phyloP scores from a whole-genome alignment of 257 asterid genomes.

The Euphrasia confusa region DNA sequence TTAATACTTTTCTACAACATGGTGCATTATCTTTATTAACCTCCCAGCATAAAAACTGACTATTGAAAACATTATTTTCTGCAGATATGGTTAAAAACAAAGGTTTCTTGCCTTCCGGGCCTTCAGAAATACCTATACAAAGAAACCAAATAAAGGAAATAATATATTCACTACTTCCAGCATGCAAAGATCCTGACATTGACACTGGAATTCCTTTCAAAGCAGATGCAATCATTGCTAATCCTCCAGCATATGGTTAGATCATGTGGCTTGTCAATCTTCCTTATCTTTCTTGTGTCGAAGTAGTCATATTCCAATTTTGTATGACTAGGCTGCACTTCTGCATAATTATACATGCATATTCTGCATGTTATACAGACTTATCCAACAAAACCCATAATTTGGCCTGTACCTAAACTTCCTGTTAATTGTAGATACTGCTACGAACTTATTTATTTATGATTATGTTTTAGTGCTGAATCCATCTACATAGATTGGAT shows the following conservation, averaged over 20 bases:
- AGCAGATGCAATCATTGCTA: slow-evolving; percentile 93
- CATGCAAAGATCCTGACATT: slow-evolving; percentile 81
- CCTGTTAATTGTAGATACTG: too few species aligned
- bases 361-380: neutral
- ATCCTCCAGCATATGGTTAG: slow-evolving; percentile 91
- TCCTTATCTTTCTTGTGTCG: slow-evolving; percentile 5
- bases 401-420: neutral
- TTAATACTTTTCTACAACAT: slow-evolving; percentile 1
- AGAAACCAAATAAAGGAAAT: slow-evolving; percentile 85
- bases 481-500: too few species aligned
- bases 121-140: slow-evolving; percentile 86
- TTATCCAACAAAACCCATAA: neutral
- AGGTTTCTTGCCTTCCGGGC: slow-evolving; percentile 98
- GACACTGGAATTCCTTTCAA: slow-evolving; percentile 81
- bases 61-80: slow-evolving; percentile 22
- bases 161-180: slow-evolving; percentile 74
- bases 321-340: slow-evolving; percentile 7
- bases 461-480: too few species aligned
- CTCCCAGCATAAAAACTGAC: neutral
- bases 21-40: neutral
- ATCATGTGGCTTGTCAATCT: slow-evolving; percentile 14
- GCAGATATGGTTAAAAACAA: slow-evolving; percentile 98
- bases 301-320: neutral
- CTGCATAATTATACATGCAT: neutral
- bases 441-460: neutral